Base-by-base conservation (phyloP, 2,329 filamentous ascomycete genomes). In the Aspergillus sp. region DNA sequence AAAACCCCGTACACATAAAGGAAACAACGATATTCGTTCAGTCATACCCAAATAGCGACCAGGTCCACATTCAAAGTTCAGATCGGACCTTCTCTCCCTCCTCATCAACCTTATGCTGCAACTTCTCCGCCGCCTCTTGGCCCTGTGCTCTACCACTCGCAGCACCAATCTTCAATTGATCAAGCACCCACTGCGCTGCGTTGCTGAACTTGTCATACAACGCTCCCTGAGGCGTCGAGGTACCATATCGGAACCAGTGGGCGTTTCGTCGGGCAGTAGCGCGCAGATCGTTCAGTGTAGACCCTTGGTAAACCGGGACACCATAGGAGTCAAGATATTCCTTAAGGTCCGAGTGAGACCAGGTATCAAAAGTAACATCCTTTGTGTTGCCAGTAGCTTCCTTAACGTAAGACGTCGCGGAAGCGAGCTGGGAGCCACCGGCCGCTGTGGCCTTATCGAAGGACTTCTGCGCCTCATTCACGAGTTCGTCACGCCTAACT, bases 261-360 rank as follows among this genome's bases (percentile, higher is more conserved):
- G 85, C 82, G 66, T 92, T 88, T 71, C 87, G 87, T 64, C 89
- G 86, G 15, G 88, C 90, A 58, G 85, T 80, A 8, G 89, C 88
- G 59, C 85, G 84, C 18, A 93, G 80, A 68, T 91, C 83, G 58
- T 93, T 88, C 55, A 86, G 66, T 56, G 79, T 88, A 17, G 85
- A 86, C 5, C 87, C 87, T 71, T 91, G 88, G 43, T 87, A 88
- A 41, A 83, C 78, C 53, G 83, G 81, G 41, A 93, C 78, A 38
- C 90, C 90, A 62, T 91, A 93, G 60, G 85, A 89, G 70, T 93
- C 90, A 6, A 93, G 83, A 68, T 93, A 93, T 1, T 84, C 78
- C 80, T 93, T 93, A 60, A 95, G 79, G 24, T 93, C 89, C 41
- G 80, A 82, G 49, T 81, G 78, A 22, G 81, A 89, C 90, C 90